Evolutionary conservation across 2,329 filamentous ascomycete genomes (phyloP).

Genomic region (Dactylellina sp.): DNA sequence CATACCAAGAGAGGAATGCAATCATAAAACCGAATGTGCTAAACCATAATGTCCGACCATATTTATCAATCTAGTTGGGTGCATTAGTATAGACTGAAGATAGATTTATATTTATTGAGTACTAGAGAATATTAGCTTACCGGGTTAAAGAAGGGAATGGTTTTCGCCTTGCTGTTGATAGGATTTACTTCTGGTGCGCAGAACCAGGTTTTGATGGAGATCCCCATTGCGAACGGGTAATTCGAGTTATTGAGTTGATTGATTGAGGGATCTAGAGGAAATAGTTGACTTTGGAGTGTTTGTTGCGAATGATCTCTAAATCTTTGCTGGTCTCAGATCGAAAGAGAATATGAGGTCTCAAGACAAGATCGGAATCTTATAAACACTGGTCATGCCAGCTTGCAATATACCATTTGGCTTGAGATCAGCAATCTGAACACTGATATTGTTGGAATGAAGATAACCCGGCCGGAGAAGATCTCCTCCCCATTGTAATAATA

Average conservation of each 20-base stretch:
- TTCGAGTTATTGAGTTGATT: not conserved
- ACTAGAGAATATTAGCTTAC: no score
- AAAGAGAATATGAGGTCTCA: not conserved
- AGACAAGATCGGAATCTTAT: conserved; percentile 40
- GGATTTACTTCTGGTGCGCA: conserved; percentile 80
- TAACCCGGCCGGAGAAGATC: conserved; percentile 48
- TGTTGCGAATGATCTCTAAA: not conserved
- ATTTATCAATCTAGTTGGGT: conserved; percentile 69
- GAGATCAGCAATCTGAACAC: not conserved
- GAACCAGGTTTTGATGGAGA: conserved; percentile 42
- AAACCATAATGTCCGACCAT: conserved; percentile 91
- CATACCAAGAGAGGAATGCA: conserved; percentile 92
- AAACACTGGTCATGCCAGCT: conserved; percentile 34
- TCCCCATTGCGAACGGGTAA: conserved; percentile 24
- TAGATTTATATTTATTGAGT: no score
- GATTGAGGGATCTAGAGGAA: not conserved
- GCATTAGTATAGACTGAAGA: no score
- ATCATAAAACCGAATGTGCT: conserved; percentile 88
- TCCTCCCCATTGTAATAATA: conserved; percentile 23
- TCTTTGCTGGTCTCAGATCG: not conserved
- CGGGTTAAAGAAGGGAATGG: conserved; percentile 82
- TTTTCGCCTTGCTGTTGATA: conserved; percentile 82
- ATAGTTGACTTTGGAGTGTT: not conserved
- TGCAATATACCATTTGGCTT: conserved; percentile 20
- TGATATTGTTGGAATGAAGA: not conserved